Conservation (phyloP, 305 asterid species). For the Fraxinus ornus region DNA sequence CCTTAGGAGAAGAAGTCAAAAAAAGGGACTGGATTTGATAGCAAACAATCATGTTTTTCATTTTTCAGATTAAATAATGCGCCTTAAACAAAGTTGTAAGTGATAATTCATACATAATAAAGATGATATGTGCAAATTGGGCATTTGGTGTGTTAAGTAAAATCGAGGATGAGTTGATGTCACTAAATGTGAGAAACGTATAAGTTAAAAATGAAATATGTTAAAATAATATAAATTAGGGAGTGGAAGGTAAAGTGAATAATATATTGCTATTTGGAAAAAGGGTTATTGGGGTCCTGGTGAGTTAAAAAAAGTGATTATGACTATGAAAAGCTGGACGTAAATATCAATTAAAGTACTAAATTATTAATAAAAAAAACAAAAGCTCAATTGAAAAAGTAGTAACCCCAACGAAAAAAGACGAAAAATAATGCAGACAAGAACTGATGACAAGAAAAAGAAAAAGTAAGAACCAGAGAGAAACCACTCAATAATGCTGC, state of each 20-base stretch:
- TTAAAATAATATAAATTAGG: not conserved
- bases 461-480: not conserved
- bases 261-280: not conserved
- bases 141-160: not conserved
- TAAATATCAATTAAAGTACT: not conserved
- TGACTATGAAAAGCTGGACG: not conserved
- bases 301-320: not conserved
- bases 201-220: not conserved
- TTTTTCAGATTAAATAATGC: no score
- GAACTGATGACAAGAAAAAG: not conserved
- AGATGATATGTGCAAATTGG: not conserved
- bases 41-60: no score
- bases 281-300: not conserved
- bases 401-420: not conserved
- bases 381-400: not conserved
- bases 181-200: not conserved
- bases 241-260: not conserved
- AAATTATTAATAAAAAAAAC: not conserved
- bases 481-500: conserved; percentile 10
- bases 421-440: not conserved
- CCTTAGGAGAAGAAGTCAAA: no score
- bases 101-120: not conserved
- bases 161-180: not conserved
- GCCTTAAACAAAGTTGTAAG: not conserved
- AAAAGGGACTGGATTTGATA: no score